These are phyloP conservation scores for Plicaturopsis crispa DNA, from an alignment of 768 basidiomycete genomes.

Conservation along the genomic window DNA sequence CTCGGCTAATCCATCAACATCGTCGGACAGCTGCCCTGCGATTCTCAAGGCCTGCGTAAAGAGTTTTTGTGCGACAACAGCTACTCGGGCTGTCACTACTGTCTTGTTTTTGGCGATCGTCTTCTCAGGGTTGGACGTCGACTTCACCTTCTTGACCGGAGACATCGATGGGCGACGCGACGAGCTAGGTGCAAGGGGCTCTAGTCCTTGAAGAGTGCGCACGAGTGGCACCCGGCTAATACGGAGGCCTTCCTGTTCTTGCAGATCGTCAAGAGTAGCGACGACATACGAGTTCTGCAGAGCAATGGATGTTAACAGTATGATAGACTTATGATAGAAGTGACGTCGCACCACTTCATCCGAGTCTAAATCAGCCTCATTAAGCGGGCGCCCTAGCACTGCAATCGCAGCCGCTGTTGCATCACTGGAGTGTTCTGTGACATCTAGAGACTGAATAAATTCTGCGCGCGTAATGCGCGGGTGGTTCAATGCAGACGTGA, in stretches of 20 bases:
- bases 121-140: conserved; percentile 16
- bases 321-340: conserved; percentile 2
- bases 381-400: conserved; percentile 38
- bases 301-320: not conserved
- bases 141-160: conserved; percentile 2
- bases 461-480: conserved; percentile 28
- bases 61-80: conserved; percentile 35
- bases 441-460: conserved; percentile 28
- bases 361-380: conserved; percentile 32
- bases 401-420: conserved; percentile 20
- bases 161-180: conserved; percentile 7
- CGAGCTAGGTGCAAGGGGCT: conserved; percentile 7
- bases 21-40: conserved; percentile 21
- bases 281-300: conserved; percentile 37
- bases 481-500: conserved; percentile 26
- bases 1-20: conserved; percentile 14
- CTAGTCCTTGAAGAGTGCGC: conserved; percentile 2
- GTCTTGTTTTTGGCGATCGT: conserved; percentile 28
- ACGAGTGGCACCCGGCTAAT: conserved; percentile 37
- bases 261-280: conserved; percentile 30
- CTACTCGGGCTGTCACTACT: conserved; percentile 39
- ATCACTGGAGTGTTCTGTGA: conserved; percentile 21
- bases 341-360: conserved; percentile 29
- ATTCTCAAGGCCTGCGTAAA: conserved; percentile 38
- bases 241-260: conserved; percentile 14